Evolutionary conservation across 805 yeast species (phyloP).

Genomic region (Candida namnaoensis): DNA sequence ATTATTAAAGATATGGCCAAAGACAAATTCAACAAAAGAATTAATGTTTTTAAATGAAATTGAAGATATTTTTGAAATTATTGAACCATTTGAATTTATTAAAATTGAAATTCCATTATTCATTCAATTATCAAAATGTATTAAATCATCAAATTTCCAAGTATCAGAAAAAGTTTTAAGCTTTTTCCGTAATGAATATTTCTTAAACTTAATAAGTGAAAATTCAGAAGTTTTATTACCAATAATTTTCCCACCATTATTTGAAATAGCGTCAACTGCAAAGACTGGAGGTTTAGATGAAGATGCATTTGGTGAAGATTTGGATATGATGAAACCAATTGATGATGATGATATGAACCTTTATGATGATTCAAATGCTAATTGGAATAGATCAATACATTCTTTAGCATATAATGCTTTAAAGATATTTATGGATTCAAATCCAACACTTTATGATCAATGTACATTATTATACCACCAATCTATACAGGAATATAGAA

Average conservation of each 20-base stretch:
- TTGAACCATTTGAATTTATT: slow-evolving; percentile 87
- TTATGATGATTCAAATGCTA: slow-evolving; percentile 44
- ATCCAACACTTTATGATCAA: slow-evolving; percentile 84
- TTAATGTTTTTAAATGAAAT: slow-evolving; percentile 92
- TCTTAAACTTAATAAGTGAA: slow-evolving; percentile 82
- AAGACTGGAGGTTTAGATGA: slow-evolving; percentile 10
- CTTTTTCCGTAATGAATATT: slow-evolving; percentile 92
- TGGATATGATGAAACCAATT: slow-evolving; percentile 12
- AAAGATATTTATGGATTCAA: slow-evolving; percentile 84
- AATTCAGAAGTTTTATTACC: slow-evolving; percentile 90
- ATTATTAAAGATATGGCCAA: slow-evolving; percentile 91
- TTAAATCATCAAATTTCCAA: slow-evolving; percentile 93
- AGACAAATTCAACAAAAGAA: slow-evolving; percentile 89
- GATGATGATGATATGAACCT: slow-evolving; percentile 28
- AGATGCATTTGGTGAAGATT: slow-evolving; percentile 11
- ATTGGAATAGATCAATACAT: slow-evolving; percentile 93
- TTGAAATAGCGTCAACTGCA: slow-evolving; percentile 51
- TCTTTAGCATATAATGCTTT: slow-evolving; percentile 85
- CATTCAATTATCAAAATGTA: slow-evolving; percentile 90
- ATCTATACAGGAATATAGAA: slow-evolving; percentile 63
- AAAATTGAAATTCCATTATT: slow-evolving; percentile 89
- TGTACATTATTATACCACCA: slow-evolving; percentile 85
- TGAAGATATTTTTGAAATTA: slow-evolving; percentile 93
- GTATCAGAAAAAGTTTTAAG: slow-evolving; percentile 92
- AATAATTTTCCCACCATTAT: slow-evolving; percentile 81